Evolutionary conservation across 2,329 filamentous ascomycete species (phyloP).

Genomic region (Ophiosphaerella korrae): DNA sequence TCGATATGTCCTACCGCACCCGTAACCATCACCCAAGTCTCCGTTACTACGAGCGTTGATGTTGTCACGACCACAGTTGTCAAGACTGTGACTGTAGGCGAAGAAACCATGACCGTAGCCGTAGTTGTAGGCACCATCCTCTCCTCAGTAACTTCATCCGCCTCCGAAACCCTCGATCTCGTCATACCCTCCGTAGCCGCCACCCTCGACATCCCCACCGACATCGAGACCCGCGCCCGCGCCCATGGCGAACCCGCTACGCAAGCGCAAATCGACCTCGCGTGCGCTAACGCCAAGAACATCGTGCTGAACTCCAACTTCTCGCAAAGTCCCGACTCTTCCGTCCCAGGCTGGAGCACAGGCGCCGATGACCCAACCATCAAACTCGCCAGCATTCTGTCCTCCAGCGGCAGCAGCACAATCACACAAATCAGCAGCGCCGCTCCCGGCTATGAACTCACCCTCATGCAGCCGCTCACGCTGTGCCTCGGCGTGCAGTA

Average conservation of each 20-base stretch:
- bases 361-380: constrained; percentile 21
- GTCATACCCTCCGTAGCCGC: background rate
- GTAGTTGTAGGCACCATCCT: constrained; percentile 2
- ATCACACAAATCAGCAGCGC: constrained; percentile 31
- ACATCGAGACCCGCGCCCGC: background rate
- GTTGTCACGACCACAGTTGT: constrained; percentile 17
- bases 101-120: background rate
- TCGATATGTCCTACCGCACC: constrained; percentile 15
- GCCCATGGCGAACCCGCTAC: constrained; percentile 23
- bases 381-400: constrained; percentile 15
- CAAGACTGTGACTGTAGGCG: constrained; percentile 4
- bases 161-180: background rate
- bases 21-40: constrained; percentile 11
- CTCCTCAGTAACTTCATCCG: background rate
- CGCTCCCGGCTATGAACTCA: constrained; percentile 21
- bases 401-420: constrained; percentile 9
- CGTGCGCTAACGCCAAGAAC: constrained; percentile 29
- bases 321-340: constrained; percentile 14
- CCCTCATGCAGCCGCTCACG: constrained; percentile 31
- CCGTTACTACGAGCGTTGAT: constrained; percentile 13
- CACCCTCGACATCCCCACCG: background rate
- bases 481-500: constrained; percentile 35
- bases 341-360: constrained; percentile 28
- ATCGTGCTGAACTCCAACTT: constrained; percentile 36
- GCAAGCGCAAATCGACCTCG: constrained; percentile 29